Evolutionary conservation across 2,329 filamentous ascomycete species (phyloP).

Genomic region (Venturia pyrina): DNA sequence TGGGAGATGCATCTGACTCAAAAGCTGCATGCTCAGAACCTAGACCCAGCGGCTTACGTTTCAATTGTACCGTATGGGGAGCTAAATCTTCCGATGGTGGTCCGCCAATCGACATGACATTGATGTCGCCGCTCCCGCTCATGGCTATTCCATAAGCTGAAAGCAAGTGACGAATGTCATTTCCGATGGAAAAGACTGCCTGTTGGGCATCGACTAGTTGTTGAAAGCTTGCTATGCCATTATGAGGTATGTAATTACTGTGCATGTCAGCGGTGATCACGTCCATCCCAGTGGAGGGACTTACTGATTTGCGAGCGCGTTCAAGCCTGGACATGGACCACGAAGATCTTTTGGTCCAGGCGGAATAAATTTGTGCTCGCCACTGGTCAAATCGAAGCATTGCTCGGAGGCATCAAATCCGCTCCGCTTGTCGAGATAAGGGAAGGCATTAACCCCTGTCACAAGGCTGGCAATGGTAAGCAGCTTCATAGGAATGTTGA

Average conservation of each 20-base stretch:
- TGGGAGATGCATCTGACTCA: conserved; percentile 24
- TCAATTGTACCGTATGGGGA: conserved; percentile 10
- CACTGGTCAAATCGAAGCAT: background rate
- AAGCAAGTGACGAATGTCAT: background rate
- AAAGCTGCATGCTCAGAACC: conserved; percentile 24
- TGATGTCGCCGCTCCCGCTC: conserved; percentile 1
- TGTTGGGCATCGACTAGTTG: background rate
- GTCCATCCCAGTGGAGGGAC: background rate
- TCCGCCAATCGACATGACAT: conserved; percentile 4
- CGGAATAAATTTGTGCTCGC: conserved; percentile 1
- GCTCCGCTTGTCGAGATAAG: background rate
- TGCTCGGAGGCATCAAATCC: background rate
- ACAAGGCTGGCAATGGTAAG: background rate
- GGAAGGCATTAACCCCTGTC: background rate
- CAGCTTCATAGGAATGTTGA: background rate
- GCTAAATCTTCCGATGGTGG: background rate
- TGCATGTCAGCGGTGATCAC: background rate
- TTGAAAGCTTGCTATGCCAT: background rate
- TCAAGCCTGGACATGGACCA: conserved; percentile 7
- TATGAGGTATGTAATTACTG: conserved; percentile 2
- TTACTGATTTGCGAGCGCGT: conserved; percentile 5
- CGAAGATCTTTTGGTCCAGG: background rate
- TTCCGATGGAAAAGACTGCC: background rate
- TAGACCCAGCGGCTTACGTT: conserved; percentile 20
- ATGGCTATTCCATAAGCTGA: background rate